A percentile compares a stretch with the other conserved stretches of the same genome.
These are phyloP conservation scores for Pseudognaphalium luteoalbum DNA, from an alignment of 129 eudicot genomes.

Conservation along the genomic window DNA sequence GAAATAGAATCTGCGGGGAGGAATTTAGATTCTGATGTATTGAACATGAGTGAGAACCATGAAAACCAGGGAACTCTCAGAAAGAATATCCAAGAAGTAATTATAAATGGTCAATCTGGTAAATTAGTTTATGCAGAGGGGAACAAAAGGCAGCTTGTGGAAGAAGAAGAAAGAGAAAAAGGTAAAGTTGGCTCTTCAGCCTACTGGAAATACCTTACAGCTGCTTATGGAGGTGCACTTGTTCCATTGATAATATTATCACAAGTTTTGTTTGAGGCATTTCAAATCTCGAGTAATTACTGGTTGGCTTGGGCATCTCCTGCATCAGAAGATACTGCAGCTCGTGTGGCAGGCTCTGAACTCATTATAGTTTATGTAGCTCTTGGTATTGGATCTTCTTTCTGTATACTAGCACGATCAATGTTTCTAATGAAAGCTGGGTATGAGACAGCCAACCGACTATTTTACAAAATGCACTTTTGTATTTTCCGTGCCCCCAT, in stretches of 20 bases:
- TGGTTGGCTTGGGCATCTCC: constrained; percentile 98
- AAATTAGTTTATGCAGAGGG: constrained; percentile 30
- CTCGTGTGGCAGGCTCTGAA: constrained; percentile 48
- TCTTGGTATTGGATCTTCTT: constrained; percentile 70
- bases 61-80: constrained; percentile 1
- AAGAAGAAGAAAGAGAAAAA: constrained; percentile 86
- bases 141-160: constrained; percentile 65
- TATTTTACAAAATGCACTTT: constrained; percentile 77
- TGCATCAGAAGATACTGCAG: constrained; percentile 44
- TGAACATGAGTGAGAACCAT: constrained; percentile 11
- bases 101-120: constrained; percentile 29
- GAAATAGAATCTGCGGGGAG: constrained; percentile 48
- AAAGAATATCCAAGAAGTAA: constrained; percentile 17
- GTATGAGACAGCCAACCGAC: constrained; percentile 65
- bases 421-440: constrained; percentile 52
- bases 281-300: constrained; percentile 80
- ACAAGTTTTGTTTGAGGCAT: constrained; percentile 55
- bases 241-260: constrained; percentile 68
- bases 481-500: constrained; percentile 89
- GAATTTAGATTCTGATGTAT: background rate
- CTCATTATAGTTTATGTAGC: constrained; percentile 67
- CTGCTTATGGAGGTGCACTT: constrained; percentile 81
- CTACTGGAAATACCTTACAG: constrained; percentile 86
- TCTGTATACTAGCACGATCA: constrained; percentile 59
- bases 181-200: constrained; percentile 66